These are phyloP conservation scores for Buddleja alternifolia DNA, from an alignment of 257 asterid species.

Conservation along the genomic window DNA sequence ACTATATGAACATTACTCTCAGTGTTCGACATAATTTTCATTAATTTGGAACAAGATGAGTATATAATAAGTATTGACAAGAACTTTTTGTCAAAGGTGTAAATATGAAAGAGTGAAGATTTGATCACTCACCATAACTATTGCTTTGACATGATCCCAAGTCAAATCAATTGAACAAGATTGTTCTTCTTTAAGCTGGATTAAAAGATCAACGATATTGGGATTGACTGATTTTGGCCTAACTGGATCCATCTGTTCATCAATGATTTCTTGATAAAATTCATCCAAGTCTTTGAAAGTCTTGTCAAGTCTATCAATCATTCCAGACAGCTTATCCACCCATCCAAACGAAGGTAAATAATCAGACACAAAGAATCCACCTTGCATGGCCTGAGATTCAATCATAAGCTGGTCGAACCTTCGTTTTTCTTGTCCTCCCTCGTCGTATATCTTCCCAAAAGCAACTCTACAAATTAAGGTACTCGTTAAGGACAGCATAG, in stretches of 20 bases:
- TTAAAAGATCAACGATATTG: slow-evolving; percentile 40
- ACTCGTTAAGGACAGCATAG: slow-evolving; percentile 24
- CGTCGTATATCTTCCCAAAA: slow-evolving; percentile 27
- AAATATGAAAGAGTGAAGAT: background rate
- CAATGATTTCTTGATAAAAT: slow-evolving; percentile 38
- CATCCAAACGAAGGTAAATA: slow-evolving; percentile 41
- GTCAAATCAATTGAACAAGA: slow-evolving; percentile 24
- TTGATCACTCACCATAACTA: slow-evolving; percentile 32
- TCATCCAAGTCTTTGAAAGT: slow-evolving; percentile 31
- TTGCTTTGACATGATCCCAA: slow-evolving; percentile 40
- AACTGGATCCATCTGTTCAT: slow-evolving; percentile 32
- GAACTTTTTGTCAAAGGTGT: background rate
- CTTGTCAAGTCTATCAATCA: slow-evolving; percentile 40
- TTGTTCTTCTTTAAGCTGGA: slow-evolving; percentile 28
- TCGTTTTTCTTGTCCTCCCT: background rate
- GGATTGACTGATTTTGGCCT: slow-evolving; percentile 17
- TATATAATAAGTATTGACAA: no score
- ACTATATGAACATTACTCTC: no score
- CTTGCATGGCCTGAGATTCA: slow-evolving; percentile 40
- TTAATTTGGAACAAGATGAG: no score
- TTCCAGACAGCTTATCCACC: slow-evolving; percentile 43
- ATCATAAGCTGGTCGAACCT: slow-evolving; percentile 43
- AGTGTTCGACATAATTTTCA: no score
- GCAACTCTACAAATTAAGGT: slow-evolving; percentile 37
- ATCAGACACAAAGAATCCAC: slow-evolving; percentile 38